phyloP scores from a whole-genome alignment of 257 asterid genomes.

The Solanum medicagineum region DNA sequence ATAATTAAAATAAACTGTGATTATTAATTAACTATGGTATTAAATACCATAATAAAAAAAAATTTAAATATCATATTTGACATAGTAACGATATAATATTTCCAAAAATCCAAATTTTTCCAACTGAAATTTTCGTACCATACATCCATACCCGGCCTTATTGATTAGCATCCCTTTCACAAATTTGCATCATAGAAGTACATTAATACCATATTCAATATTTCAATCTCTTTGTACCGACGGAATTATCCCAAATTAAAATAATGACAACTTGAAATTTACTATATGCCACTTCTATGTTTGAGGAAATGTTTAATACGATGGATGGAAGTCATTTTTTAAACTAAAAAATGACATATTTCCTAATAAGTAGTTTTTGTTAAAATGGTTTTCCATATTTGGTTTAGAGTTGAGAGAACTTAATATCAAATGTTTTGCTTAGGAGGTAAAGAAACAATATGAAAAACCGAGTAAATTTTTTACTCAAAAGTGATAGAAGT shows the following conservation, averaged over 20 bases:
- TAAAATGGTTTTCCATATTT: neutral
- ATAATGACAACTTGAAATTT: neutral
- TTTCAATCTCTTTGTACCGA: neutral
- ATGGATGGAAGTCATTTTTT: neutral
- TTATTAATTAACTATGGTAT: too few species aligned
- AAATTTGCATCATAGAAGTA: neutral
- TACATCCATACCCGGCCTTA: too few species aligned
- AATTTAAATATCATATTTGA: too few species aligned
- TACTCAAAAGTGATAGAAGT: neutral
- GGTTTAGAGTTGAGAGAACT: neutral
- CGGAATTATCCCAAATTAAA: neutral
- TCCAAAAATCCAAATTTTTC: too few species aligned
- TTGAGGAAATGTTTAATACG: neutral
- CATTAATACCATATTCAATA: neutral
- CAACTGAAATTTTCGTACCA: too few species aligned
- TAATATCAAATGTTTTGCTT: neutral
- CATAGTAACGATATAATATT: too few species aligned
- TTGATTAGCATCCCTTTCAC: neutral
- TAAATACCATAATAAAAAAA: too few species aligned
- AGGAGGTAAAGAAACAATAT: neutral
- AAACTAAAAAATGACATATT: neutral
- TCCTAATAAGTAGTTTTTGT: neutral
- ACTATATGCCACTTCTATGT: neutral
- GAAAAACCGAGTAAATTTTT: neutral
- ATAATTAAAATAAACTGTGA: too few species aligned